A percentile compares a stretch with the other conserved stretches of the same genome.
Evolutionary conservation across 306 rosid genomes (phyloP).

Genomic region (Cajanus cajan): DNA sequence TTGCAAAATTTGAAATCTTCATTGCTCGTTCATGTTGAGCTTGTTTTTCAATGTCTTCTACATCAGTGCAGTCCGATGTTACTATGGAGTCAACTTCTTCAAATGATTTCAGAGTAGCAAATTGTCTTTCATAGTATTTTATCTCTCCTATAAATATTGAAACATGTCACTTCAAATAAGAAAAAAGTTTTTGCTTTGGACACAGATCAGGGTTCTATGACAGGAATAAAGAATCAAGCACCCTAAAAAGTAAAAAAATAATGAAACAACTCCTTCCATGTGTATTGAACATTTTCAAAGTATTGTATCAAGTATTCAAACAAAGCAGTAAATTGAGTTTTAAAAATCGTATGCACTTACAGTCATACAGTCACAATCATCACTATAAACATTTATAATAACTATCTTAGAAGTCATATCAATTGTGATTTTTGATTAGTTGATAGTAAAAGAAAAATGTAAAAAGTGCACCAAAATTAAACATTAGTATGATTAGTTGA

Average conservation of each 20-base stretch:
- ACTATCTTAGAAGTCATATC: no score
- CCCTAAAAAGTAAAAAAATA: not conserved
- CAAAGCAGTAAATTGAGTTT: not conserved
- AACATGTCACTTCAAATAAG: slow-evolving; percentile 6
- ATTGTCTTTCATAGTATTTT: slow-evolving; percentile 52
- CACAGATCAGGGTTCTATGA: not conserved
- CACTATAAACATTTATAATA: no score
- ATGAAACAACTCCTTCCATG: not conserved
- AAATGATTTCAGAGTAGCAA: slow-evolving; percentile 58
- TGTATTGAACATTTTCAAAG: not conserved
- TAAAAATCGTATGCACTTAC: no score
- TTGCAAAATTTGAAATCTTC: slow-evolving; percentile 59
- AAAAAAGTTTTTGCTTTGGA: not conserved
- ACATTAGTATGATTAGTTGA: no score
- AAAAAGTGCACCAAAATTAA: no score
- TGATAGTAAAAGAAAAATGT: no score
- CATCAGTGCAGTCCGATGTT: slow-evolving; percentile 9
- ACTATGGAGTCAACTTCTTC: slow-evolving; percentile 58
- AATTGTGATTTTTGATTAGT: no score
- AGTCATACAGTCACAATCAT: no score
- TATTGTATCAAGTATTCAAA: not conserved
- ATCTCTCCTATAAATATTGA: slow-evolving; percentile 44
- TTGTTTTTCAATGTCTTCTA: slow-evolving; percentile 41
- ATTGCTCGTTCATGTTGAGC: slow-evolving; percentile 59
- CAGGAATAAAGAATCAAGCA: not conserved